phyloP scores from a whole-genome alignment of 306 rosid genomes.

The Vigna nakashimae region DNA sequence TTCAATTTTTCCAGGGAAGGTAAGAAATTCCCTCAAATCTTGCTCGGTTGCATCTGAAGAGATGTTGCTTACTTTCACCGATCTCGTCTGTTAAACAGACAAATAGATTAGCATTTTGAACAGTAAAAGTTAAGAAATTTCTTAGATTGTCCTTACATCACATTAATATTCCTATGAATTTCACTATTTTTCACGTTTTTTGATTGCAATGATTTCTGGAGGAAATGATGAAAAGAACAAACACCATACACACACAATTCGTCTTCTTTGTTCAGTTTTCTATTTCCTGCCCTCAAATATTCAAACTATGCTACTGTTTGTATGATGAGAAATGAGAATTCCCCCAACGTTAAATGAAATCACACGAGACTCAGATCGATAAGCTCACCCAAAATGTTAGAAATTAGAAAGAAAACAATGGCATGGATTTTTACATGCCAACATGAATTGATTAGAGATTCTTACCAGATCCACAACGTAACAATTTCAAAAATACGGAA shows the following conservation, averaged over 20 bases:
- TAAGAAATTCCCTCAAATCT: conserved; percentile 67
- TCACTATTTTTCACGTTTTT: not conserved
- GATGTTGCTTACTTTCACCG: conserved; percentile 65
- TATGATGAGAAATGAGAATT: not conserved
- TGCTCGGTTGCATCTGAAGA: conserved; percentile 56
- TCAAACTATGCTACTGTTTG: not conserved
- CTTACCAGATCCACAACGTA: not conserved
- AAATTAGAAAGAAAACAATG: not conserved
- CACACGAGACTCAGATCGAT: not conserved
- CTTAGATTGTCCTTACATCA: not conserved
- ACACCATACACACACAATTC: not conserved
- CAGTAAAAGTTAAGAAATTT: not conserved
- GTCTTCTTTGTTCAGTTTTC: not conserved
- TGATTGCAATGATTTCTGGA: not conserved
- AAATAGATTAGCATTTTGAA: not conserved
- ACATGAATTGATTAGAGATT: not conserved
- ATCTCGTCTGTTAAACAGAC: conserved; percentile 45
- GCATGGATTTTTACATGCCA: not conserved
- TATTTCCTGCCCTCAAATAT: not conserved
- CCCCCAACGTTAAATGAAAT: not conserved
- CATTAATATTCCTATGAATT: not conserved
- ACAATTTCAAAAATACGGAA: not conserved
- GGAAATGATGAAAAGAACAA: not conserved
- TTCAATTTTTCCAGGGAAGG: conserved; percentile 66
- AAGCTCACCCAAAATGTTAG: not conserved